Base-by-base conservation (phyloP, 1,284 basidiomycete species). In the Laetiporus sulphureus region DNA sequence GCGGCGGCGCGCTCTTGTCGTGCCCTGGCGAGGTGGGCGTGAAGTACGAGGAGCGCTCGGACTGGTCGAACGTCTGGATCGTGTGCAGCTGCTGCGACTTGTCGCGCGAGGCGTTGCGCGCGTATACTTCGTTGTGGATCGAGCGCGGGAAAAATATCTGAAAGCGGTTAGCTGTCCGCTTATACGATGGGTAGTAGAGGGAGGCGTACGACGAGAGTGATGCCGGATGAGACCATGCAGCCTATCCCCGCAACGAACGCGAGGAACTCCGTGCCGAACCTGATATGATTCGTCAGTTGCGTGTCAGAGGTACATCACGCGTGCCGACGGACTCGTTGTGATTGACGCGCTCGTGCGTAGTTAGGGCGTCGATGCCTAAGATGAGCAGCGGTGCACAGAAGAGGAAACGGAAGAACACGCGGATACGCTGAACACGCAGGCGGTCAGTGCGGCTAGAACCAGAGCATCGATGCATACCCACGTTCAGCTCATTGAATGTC, bases 81-180 rank as follows among this genome's bases (percentile, higher is more conserved):
- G 47, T 47, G 32, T 34, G 49, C 25, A 46, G 19, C 5, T 47
- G 48, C 10, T 42, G 47, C 7, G 51, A 50, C 42, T 46, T 51
- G 29, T 52, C 51, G 27, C 53, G 52, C 22, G 50, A 49, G 2
- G 57, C 50, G 36, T 56, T 38, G 31, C 50, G 49, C 20, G 49
- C 51, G 16, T 50, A 48, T 31, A 56, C 43, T 60, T 85, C 83
- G 32, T 67, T 64, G 56, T 82, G 73, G 38, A 78, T 69, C 2
- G 78, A 82, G 19, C 84, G 79, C 23, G 84, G 83, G 62, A 87
- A 87, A 68, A 87, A 87, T 22, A 87, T 83, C 82, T 84, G 47
- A 24, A 43, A 6, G 32, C 21, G 13, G 35, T 15, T 22, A 18
- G n/a, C 21, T 31, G 30, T 27, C 7, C 25, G 25, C 25, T 27